A percentile compares a stretch with the other conserved stretches of the same genome.
Evolutionary conservation across 2,329 filamentous ascomycete species (phyloP).

Genomic region (Curvularia sp.): DNA sequence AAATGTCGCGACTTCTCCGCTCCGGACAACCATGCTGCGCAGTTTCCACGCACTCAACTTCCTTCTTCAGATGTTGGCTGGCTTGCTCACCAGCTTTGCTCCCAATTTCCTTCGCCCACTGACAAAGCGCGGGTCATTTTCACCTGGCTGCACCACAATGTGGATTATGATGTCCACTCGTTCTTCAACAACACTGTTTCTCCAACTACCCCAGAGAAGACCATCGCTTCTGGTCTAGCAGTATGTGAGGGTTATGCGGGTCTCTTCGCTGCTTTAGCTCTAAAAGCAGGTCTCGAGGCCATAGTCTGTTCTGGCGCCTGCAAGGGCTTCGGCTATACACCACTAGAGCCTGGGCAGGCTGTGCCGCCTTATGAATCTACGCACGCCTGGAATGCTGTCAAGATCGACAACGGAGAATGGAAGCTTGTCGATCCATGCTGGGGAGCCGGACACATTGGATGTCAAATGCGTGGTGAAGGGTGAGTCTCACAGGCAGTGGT

Average conservation of each 20-base stretch:
- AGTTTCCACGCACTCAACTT: constrained; percentile 75
- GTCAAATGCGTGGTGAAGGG: constrained; percentile 31
- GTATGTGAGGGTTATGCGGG: constrained; percentile 93
- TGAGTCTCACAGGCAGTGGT: constrained; percentile 61
- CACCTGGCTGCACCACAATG: constrained; percentile 94
- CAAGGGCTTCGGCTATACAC: constrained; percentile 79
- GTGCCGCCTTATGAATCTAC: constrained; percentile 69
- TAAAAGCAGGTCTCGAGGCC: constrained; percentile 79
- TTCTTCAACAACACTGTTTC: constrained; percentile 78
- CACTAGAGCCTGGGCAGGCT: constrained; percentile 68
- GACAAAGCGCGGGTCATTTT: constrained; percentile 95
- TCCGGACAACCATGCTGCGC: constrained; percentile 78
- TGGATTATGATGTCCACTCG: constrained; percentile 79
- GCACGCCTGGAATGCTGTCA: constrained; percentile 94
- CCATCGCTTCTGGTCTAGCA: constrained; percentile 77
- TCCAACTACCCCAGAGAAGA: constrained; percentile 72
- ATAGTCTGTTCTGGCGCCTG: constrained; percentile 79
- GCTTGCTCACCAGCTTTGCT: constrained; percentile 79
- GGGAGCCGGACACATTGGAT: constrained; percentile 77
- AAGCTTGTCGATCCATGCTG: constrained; percentile 92
- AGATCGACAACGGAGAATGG: constrained; percentile 86
- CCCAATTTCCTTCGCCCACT: constrained; percentile 78
- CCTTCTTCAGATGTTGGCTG: constrained; percentile 73
- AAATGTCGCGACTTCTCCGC: constrained; percentile 86
- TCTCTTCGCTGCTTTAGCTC: constrained; percentile 79